Conservation (phyloP, 1,284 basidiomycete species). For the Pyrrhoderma noxium region DNA sequence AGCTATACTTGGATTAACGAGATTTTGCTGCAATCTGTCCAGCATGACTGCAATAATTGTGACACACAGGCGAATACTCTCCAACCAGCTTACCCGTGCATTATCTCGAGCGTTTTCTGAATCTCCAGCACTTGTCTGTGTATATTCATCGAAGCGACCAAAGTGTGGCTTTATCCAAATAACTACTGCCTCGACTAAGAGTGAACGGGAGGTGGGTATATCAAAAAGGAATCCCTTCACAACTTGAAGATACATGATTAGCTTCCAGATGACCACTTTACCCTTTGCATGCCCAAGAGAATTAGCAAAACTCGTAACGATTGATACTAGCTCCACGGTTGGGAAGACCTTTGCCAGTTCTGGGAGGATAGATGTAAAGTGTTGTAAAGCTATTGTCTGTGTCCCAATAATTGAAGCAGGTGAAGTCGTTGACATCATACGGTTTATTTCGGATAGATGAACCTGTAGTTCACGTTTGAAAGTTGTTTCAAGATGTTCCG, state of each 20-base stretch:
- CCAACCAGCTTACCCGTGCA: slow-evolving; percentile 83
- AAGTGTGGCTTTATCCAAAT: slow-evolving; percentile 95
- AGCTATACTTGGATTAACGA: slow-evolving; percentile 61
- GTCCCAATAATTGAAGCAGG: slow-evolving; percentile 89
- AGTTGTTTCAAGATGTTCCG: slow-evolving; percentile 76
- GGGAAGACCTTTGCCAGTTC: slow-evolving; percentile 78
- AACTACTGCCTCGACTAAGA: slow-evolving; percentile 83
- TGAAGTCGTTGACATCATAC: slow-evolving; percentile 79
- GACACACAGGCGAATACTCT: slow-evolving; percentile 79
- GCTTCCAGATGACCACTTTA: slow-evolving; percentile 87
- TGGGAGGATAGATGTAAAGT: slow-evolving; percentile 89
- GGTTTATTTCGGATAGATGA: slow-evolving; percentile 77
- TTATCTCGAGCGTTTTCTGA: slow-evolving; percentile 59
- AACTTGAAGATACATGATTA: slow-evolving; percentile 89
- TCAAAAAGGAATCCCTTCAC: slow-evolving; percentile 87
- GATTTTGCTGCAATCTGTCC: slow-evolving; percentile 79
- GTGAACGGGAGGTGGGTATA: slow-evolving; percentile 67
- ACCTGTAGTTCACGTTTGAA: slow-evolving; percentile 80
- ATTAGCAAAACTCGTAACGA: slow-evolving; percentile 84
- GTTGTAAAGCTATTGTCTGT: slow-evolving; percentile 89
- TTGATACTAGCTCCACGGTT: slow-evolving; percentile 75
- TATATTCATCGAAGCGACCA: slow-evolving; percentile 82
- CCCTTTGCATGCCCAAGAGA: slow-evolving; percentile 76
- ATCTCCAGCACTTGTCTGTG: slow-evolving; percentile 54
- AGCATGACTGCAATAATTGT: slow-evolving; percentile 86